phyloP scores from a whole-genome alignment of 192 early-diverging fungal species.

The Thamnidium elegans region DNA sequence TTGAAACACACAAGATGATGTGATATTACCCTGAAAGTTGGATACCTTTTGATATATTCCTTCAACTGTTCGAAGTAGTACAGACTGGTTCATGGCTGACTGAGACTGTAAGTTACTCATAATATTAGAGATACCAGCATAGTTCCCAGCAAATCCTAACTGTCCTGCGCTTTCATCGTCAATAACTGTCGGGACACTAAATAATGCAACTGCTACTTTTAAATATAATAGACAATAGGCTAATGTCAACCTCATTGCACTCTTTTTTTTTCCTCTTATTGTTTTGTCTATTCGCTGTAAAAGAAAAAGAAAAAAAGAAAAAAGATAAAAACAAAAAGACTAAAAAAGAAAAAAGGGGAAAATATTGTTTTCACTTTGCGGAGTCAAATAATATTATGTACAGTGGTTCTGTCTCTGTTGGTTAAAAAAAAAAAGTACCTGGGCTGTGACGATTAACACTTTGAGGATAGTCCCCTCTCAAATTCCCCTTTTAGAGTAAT shows the following conservation, averaged over 20 bases:
- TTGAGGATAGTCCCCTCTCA: too few species aligned
- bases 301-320: not conserved
- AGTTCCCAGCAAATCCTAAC: conserved; percentile 14
- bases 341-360: too few species aligned
- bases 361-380: too few species aligned
- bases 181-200: too few species aligned
- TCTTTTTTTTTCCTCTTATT: not conserved
- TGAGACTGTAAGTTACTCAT: conserved; percentile 10
- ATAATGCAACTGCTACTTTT: not conserved
- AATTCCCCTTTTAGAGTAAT: too few species aligned
- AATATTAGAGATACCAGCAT: conserved; percentile 15
- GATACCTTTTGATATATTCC: conserved; percentile 6
- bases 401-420: too few species aligned
- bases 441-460: too few species aligned
- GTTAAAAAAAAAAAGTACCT: too few species aligned
- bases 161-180: conserved; percentile 1
- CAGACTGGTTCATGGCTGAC: not conserved
- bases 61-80: not conserved
- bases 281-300: not conserved
- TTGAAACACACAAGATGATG: conserved; percentile 8
- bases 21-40: conserved; percentile 15
- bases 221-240: conserved; percentile 1
- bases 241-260: conserved; percentile 5
- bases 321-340: not conserved
- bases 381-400: too few species aligned